Conservation (phyloP, 805 yeast species). For the Blastobotrys terrestris region DNA sequence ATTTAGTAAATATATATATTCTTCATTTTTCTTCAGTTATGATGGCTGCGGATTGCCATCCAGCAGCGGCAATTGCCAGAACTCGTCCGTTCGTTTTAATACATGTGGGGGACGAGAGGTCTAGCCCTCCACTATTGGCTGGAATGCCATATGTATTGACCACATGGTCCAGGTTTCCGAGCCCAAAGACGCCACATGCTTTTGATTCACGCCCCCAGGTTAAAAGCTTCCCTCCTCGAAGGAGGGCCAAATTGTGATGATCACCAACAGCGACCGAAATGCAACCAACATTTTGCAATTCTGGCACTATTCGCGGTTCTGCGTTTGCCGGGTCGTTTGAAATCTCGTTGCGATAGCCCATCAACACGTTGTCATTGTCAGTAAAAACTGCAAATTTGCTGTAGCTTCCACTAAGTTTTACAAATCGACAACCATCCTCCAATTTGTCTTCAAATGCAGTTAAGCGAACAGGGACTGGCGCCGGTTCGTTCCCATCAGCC, state of each 20-base stretch:
- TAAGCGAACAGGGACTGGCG: constrained; percentile 22
- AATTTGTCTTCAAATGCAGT: constrained; percentile 32
- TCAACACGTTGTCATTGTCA: constrained; percentile 41
- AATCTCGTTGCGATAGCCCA: constrained; percentile 31
- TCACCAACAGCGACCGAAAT: constrained; percentile 63
- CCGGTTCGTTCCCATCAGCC: constrained; percentile 13
- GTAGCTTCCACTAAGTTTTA: constrained; percentile 51
- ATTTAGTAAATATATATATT: neutral
- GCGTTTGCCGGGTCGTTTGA: constrained; percentile 13
- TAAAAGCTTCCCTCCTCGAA: constrained; percentile 48
- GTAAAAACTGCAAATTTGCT: constrained; percentile 51
- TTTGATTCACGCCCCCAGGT: constrained; percentile 66
- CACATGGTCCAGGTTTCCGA: constrained; percentile 36
- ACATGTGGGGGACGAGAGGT: constrained; percentile 36
- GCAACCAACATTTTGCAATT: constrained; percentile 43
- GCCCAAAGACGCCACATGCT: constrained; percentile 64
- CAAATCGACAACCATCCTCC: constrained; percentile 32
- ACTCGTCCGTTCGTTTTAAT: constrained; percentile 33
- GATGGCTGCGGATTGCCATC: constrained; percentile 76
- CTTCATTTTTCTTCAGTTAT: constrained; percentile 24
- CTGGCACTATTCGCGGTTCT: constrained; percentile 34
- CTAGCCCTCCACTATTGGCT: constrained; percentile 23
- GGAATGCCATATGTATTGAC: constrained; percentile 9
- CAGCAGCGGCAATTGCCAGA: constrained; percentile 63
- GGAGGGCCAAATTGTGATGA: constrained; percentile 61